These are phyloP conservation scores for Cladosporium sp. DNA, from an alignment of 2,329 filamentous ascomycete genomes.

Conservation along the genomic window DNA sequence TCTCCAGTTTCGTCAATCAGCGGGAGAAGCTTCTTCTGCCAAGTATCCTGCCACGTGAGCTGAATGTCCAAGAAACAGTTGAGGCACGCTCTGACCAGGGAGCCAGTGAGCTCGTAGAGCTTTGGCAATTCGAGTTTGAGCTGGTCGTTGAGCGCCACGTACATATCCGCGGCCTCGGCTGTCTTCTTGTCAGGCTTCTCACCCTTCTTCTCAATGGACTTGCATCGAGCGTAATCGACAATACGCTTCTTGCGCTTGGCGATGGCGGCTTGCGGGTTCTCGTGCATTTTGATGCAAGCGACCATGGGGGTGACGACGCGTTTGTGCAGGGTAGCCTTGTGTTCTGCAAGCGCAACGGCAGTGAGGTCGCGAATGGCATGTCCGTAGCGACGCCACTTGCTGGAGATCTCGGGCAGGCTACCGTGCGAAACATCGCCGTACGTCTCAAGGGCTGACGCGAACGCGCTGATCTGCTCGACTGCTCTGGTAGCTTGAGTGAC, in stretches of 20 bases:
- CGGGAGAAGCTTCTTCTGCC: slow-evolving; percentile 75
- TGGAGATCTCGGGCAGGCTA: slow-evolving; percentile 77
- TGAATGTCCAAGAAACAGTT: slow-evolving; percentile 82
- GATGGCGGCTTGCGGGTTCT: slow-evolving; percentile 81
- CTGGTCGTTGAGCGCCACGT: slow-evolving; percentile 84
- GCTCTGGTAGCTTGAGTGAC: slow-evolving; percentile 75
- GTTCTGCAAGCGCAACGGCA: slow-evolving; percentile 74
- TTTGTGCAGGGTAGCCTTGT: slow-evolving; percentile 67
- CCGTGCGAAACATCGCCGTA: slow-evolving; percentile 68
- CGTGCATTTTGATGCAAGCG: slow-evolving; percentile 71
- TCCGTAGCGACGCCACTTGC: slow-evolving; percentile 90
- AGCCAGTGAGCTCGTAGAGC: slow-evolving; percentile 75
- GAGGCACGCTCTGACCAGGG: slow-evolving; percentile 76
- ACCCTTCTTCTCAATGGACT: slow-evolving; percentile 70
- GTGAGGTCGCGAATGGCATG: slow-evolving; percentile 82
- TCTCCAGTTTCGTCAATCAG: slow-evolving; percentile 63
- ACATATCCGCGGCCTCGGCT: slow-evolving; percentile 78
- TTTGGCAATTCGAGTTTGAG: slow-evolving; percentile 87
- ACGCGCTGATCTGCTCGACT: slow-evolving; percentile 74
- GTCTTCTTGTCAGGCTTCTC: slow-evolving; percentile 86
- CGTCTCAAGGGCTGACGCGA: slow-evolving; percentile 75
- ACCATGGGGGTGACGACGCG: slow-evolving; percentile 82
- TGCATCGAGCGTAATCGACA: slow-evolving; percentile 78
- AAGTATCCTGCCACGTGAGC: slow-evolving; percentile 73
- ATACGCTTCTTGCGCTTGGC: slow-evolving; percentile 92